Base-by-base conservation (phyloP, 305 asterid species). In the Fraxinus dipetala region DNA sequence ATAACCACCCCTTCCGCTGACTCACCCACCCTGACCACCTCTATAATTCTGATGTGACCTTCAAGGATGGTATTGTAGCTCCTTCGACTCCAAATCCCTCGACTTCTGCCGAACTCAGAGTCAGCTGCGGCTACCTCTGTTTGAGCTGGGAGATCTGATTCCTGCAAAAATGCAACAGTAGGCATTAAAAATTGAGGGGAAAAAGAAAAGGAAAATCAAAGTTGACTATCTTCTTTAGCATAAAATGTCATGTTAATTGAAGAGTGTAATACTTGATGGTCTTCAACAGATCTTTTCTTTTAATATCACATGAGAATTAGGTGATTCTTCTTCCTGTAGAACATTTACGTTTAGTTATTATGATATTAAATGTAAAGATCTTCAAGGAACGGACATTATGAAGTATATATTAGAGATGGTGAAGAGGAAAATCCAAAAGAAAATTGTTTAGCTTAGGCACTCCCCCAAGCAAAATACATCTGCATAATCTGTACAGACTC, bases 241-340 rank as follows among this genome's bases (percentile, higher is more conserved):
- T 16, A 13, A 34, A 43, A 22, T 31, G 63, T 63, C 7, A 5
- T 0, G 31, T 59, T n/a, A 75, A 32, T n/a, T 20, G 36, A 40
- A 78, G 54, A 78, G 77, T n/a, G 61, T 35, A 69, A 69, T 78
- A 89, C 93, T 93, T 85, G 91, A 78, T 69, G 80, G 76, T 85
- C 89, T 84, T 83, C 88, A 3, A 74, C 81, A 38, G 76, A 80
- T 72, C 79, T 83, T 73, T 76, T 83, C 48, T 38, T 38, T 38
- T 38, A 36, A 38, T 38, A 1, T 38, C 45, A 38, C 90, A 45
- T 81, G 86, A 76, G 88, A 78, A 77, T 84, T 78, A 31, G 74
- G 83, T n/a, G 85, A 54, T 81, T 85, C 85, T 81, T 81, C 90
- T 80, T 86, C 92, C 94, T 91, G 89, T 40, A 85, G 45, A 69